phyloP scores from a whole-genome alignment of 2,329 filamentous ascomycete genomes.

The Aschersonia sp. region DNA sequence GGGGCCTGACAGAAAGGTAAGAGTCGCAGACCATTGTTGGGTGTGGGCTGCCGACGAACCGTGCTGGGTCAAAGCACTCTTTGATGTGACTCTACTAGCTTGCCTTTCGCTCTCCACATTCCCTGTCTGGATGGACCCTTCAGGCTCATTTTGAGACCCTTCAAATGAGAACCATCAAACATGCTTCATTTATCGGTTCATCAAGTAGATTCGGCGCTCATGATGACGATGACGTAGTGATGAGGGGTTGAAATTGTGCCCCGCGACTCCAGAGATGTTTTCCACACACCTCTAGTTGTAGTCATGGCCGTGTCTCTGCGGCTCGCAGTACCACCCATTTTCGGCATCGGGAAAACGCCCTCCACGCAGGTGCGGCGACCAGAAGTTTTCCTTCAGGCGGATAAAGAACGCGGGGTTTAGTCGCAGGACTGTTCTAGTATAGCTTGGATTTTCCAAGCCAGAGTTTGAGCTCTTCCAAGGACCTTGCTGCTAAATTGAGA shows the following conservation, averaged over 20 bases:
- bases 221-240: too few species aligned
- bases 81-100: neutral
- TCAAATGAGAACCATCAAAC: neutral
- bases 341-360: neutral
- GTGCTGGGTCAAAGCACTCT: constrained; percentile 2
- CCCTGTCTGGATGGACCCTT: neutral
- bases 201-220: too few species aligned
- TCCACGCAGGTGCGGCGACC: neutral
- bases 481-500: neutral
- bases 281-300: too few species aligned
- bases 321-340: neutral
- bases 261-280: too few species aligned
- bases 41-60: neutral
- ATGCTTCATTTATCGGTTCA: neutral
- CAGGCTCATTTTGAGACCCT: neutral
- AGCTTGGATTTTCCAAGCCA: neutral
- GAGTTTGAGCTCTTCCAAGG: neutral
- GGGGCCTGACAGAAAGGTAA: neutral
- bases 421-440: neutral
- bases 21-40: neutral
- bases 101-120: neutral
- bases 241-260: too few species aligned
- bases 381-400: neutral
- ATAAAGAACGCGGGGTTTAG: neutral
- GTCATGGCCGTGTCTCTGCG: too few species aligned